phyloP scores from a whole-genome alignment of 2,329 filamentous ascomycete species.

The Sarocladium strictum region DNA sequence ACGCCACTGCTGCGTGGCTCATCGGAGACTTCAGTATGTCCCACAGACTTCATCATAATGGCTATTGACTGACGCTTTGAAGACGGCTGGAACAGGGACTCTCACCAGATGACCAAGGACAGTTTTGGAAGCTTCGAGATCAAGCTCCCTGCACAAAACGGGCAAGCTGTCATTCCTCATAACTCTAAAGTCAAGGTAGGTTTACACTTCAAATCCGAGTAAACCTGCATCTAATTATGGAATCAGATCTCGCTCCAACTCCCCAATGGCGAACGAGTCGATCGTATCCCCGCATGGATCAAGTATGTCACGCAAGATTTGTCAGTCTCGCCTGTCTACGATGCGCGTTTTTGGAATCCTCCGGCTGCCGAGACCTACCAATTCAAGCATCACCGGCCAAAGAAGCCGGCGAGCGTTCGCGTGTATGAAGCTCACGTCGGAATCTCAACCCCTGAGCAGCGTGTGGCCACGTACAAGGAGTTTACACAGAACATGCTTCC shows the following conservation, averaged over 20 bases:
- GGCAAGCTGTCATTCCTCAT: constrained; percentile 76
- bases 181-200: constrained; percentile 92
- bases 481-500: constrained; percentile 91
- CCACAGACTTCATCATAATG: not conserved
- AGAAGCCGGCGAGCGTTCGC: constrained; percentile 77
- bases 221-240: not conserved
- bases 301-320: constrained; percentile 94
- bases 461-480: constrained; percentile 92
- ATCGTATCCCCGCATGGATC: constrained; percentile 94
- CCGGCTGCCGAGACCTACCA: constrained; percentile 68
- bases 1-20: constrained; percentile 75
- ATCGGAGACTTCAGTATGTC: constrained; percentile 88
- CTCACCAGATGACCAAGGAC: constrained; percentile 84
- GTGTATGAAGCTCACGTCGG: constrained; percentile 99
- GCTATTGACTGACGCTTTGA: constrained; percentile 20
- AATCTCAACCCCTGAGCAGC: constrained; percentile 85
- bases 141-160: constrained; percentile 64
- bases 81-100: constrained; percentile 82
- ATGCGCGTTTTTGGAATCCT: constrained; percentile 96
- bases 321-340: constrained; percentile 82
- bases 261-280: constrained; percentile 72
- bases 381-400: constrained; percentile 77
- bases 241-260: constrained; percentile 74
- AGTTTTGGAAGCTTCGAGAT: constrained; percentile 84
- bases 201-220: not conserved